Conservation (phyloP, 2,329 filamentous ascomycete genomes). For the Bertia moriformis region DNA sequence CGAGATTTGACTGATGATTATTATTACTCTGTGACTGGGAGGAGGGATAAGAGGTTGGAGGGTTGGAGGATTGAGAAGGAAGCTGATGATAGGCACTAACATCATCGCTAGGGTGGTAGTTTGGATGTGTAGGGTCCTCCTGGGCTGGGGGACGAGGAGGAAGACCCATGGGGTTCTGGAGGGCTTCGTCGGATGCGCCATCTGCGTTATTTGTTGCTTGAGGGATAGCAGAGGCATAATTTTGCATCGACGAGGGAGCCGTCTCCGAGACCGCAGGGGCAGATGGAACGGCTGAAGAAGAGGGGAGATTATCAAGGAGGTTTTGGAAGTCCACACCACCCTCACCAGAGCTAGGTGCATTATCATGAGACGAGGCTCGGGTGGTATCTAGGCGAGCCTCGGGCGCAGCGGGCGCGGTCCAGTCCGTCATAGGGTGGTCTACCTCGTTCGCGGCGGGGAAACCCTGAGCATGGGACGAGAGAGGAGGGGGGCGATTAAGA, state of each 20-base stretch:
- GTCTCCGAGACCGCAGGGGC: conserved; percentile 10
- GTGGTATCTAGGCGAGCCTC: conserved; percentile 2
- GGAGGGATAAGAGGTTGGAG: conserved; percentile 10
- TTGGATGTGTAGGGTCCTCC: conserved; percentile 20
- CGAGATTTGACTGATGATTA: conserved; percentile 9
- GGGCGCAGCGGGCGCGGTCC: conserved; percentile 7
- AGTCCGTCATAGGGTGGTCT: conserved; percentile 11
- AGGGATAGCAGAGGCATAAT: conserved; percentile 12
- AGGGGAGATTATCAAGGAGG: conserved; percentile 27
- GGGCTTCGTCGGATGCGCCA: conserved; percentile 9
- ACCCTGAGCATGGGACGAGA: conserved; percentile 7
- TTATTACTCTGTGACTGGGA: conserved; percentile 18
- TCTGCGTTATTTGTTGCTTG: conserved; percentile 13
- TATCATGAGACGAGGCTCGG: conserved; percentile 2
- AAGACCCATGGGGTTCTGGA: conserved; percentile 19
- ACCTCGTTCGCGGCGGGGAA: conserved; percentile 13
- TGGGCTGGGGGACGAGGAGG: conserved; percentile 27
- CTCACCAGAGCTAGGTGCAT: conserved; percentile 9
- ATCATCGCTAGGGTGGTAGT: conserved; percentile 19
- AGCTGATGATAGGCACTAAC: conserved; percentile 21
- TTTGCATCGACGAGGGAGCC: conserved; percentile 8
- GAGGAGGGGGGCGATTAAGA: conserved; percentile 3
- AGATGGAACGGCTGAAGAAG: conserved; percentile 10
- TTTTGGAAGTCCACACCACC: conserved; percentile 29
- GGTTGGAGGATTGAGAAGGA: conserved; percentile 12